Base-by-base conservation (phyloP, 2,329 filamentous ascomycete genomes). In the Epichloe hybrida region DNA sequence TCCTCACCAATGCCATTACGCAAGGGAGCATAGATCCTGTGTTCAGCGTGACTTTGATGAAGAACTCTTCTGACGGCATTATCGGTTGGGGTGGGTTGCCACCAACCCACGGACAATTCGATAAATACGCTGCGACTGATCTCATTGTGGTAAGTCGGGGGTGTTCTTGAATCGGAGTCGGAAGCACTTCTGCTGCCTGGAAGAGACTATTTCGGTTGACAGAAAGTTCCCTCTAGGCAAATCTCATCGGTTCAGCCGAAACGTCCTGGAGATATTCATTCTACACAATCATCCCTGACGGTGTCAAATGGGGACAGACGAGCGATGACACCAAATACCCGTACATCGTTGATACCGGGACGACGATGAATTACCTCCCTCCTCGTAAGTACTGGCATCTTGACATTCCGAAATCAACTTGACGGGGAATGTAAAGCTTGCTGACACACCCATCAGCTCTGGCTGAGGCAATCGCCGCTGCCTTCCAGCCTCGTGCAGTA, bases 281-380 rank as follows among this genome's bases (percentile, higher is more conserved):
- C 59, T 78, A 78, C 56, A 76, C 75, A 17, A 69, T 77, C 51
- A 63, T 76, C 46, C 71, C 72, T 0, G 72, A 75, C 50, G 74
- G 73, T 3, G 64, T 75, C 52, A 61, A 62, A 53, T 76, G 67
- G 58, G 73, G 67, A 23, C 62, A 65, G 40, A 69, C 64, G 4
- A 68, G 62, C 2, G 69, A 72, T 53, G 62, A 57, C 17, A 68
- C 63, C 36, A 72, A 69, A 56, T 72, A 70, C 49, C 72, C 72
- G 4, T 75, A 71, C 57, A 73, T 78, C 48, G 63, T 77, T 47
- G 75, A 78, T 60, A 75, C 71, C 15, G 73, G 72, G 35, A 77
- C 75, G 2, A 73, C 74, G 0, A 66, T 76, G 58, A 72, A 71
- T 54, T 73, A 75, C 53, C 60, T 77, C 1, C 74, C 75, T 11